These are phyloP conservation scores for Poronia punctata DNA, from an alignment of 495 filamentous ascomycete species.

Conservation along the genomic window DNA sequence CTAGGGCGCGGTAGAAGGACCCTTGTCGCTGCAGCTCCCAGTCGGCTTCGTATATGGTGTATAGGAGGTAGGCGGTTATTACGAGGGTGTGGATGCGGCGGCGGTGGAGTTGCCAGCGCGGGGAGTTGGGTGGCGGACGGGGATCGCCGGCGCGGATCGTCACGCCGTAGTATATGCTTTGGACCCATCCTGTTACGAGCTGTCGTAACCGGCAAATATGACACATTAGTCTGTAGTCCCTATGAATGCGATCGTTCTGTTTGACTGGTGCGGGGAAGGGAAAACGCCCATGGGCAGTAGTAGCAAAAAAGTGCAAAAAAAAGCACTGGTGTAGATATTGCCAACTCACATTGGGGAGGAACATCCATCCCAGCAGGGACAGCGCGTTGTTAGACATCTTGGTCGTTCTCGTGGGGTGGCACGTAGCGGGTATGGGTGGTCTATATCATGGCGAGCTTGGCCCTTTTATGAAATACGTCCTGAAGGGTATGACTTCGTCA, in stretches of 20 bases:
- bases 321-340: too few relatives aligned
- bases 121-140: constrained; percentile 64
- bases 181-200: constrained; percentile 73
- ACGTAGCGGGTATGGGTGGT: not conserved
- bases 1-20: constrained; percentile 72
- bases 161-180: constrained; percentile 78
- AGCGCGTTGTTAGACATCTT: constrained; percentile 41
- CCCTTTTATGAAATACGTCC: too few relatives aligned
- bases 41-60: constrained; percentile 91
- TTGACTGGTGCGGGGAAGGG: not conserved
- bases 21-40: constrained; percentile 62
- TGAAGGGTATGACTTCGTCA: too few relatives aligned
- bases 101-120: constrained; percentile 62
- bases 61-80: constrained; percentile 75
- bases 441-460: constrained; percentile 18
- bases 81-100: constrained; percentile 76
- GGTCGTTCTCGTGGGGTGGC: constrained; percentile 3
- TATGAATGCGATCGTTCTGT: not conserved
- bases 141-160: constrained; percentile 88
- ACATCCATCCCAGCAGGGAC: constrained; percentile 72
- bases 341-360: constrained; percentile 70
- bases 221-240: constrained; percentile 5
- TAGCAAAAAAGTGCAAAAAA: not conserved
- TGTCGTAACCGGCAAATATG: constrained; percentile 24
- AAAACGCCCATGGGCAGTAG: not conserved